Percentiles rank a stretch among this genome's conserved stretches.
Evolutionary conservation across 2,329 filamentous ascomycete genomes (phyloP).

Genomic region (Lachnellula occidentalis): DNA sequence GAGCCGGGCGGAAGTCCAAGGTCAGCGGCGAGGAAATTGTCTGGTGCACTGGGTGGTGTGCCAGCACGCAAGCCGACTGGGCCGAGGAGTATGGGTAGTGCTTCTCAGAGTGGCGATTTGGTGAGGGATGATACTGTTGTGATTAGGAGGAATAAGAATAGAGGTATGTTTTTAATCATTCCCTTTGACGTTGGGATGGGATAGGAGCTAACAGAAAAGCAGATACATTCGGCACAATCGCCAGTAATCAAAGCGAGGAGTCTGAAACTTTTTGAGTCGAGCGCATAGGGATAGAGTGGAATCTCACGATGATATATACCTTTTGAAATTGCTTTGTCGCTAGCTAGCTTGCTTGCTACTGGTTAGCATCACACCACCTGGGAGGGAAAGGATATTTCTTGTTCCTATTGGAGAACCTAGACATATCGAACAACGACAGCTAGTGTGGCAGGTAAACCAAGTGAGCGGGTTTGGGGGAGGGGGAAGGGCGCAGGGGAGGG

Average conservation of each 20-base stretch:
- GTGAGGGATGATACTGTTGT: constrained; percentile 27
- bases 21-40: constrained; percentile 23
- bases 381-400: background rate
- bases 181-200: background rate
- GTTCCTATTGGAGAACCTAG: background rate
- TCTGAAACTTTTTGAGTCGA: constrained; percentile 44
- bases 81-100: constrained; percentile 30
- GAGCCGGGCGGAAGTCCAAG: constrained; percentile 20
- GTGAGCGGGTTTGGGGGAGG: no score
- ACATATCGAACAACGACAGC: background rate
- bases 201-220: background rate
- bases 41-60: constrained; percentile 21
- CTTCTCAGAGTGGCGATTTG: constrained; percentile 24
- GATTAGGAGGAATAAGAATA: constrained; percentile 37
- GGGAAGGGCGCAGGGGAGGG: no score
- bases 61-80: constrained; percentile 32
- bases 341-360: background rate
- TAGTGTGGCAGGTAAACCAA: no score
- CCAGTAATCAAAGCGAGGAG: constrained; percentile 41
- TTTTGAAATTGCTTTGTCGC: no score
- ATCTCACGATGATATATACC: background rate
- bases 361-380: background rate
- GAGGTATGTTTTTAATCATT: constrained; percentile 40
- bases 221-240: constrained; percentile 45
- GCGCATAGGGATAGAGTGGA: background rate